Evolutionary conservation across 805 yeast species (phyloP), one percentile per base, ranked within the genome.

Genomic region (Starmera caribaea): DNA sequence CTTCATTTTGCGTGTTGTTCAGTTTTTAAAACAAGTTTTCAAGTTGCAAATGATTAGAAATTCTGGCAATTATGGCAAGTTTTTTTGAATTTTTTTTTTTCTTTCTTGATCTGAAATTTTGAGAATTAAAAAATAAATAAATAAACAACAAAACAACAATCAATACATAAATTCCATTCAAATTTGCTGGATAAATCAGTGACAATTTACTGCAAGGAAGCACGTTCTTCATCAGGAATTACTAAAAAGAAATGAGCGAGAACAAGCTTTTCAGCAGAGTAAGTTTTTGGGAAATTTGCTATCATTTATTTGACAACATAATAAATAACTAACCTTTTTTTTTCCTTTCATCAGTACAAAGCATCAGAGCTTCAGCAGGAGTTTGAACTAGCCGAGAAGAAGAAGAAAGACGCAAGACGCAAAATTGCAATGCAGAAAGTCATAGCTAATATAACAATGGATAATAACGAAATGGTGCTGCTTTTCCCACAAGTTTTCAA

Each of bases 391-490:
- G 45, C 54, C 7, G 66, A 64, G 24, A 65, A 63, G 43, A 69
- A 65, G 53, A 68, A 67, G 48, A 53, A 56, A 17, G 54, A 49
- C 3, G 41, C 59, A n/a, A 65, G 58, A 45, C 56, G 57, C 36
- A 75, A 71, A 48, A 61, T 64, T 10, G 70, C 79, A 1, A 56
- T 90, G 51, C 80, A 79, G 57, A 83, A 82, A 51, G 72, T 87
- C 24, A 68, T 89, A 8, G 90, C 95, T 34, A 89, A 88, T 58
- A 71, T 87, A 59, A 81, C 94, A 6, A 69, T 87, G 60, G 87
- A 88, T 37, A 86, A 85, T 57, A 71, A 71, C 41, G 96, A 90
- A 53, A 75, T 88, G 74, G 67, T 76, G 10, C 57, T 62, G 15
- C 55, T 90, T 40, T 73, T 80, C 51, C 78, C 79, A 1, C 94